These are phyloP conservation scores for Periglandula ipomoeae DNA, from an alignment of 2,329 filamentous ascomycete genomes.

Conservation along the genomic window DNA sequence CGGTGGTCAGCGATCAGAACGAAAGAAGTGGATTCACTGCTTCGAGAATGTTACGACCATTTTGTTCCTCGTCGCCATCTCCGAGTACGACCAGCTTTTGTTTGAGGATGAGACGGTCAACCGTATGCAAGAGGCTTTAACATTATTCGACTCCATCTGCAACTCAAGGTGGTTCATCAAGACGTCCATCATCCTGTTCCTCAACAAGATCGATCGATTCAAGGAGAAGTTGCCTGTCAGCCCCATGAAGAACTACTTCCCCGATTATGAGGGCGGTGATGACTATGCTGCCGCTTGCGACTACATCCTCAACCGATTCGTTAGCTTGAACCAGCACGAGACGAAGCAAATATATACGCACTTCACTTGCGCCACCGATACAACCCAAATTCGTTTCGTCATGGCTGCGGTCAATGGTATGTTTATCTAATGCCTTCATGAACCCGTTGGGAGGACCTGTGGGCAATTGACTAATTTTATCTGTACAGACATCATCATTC, in stretches of 20 bases:
- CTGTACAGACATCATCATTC: slow-evolving; percentile 99
- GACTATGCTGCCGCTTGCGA: slow-evolving; percentile 95
- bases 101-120: slow-evolving; percentile 97
- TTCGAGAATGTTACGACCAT: slow-evolving; percentile 98
- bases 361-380: slow-evolving; percentile 98
- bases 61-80: slow-evolving; percentile 92
- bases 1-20: slow-evolving; percentile 82
- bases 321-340: slow-evolving; percentile 96
- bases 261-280: slow-evolving; percentile 87
- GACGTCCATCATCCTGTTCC: slow-evolving; percentile 79
- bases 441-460: not conserved
- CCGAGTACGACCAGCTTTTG: slow-evolving; percentile 90
- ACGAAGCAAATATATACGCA: slow-evolving; percentile 99
- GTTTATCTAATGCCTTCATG: slow-evolving; percentile 18
- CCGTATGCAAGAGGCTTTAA: slow-evolving; percentile 85
- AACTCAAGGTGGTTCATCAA: slow-evolving; percentile 88
- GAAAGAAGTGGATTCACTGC: slow-evolving; percentile 96
- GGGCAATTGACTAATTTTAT: slow-evolving; percentile 29
- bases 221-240: slow-evolving; percentile 76
- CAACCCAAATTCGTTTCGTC: slow-evolving; percentile 97
- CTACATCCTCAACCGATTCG: slow-evolving; percentile 98
- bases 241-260: slow-evolving; percentile 84
- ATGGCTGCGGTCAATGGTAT: slow-evolving; percentile 98
- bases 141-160: slow-evolving; percentile 79
- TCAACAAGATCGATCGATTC: slow-evolving; percentile 87